Percentiles rank a stretch among this genome's conserved stretches.
phyloP scores from a whole-genome alignment of 371 early-diverging fungal genomes.

The Dichotomocladium elegans region DNA sequence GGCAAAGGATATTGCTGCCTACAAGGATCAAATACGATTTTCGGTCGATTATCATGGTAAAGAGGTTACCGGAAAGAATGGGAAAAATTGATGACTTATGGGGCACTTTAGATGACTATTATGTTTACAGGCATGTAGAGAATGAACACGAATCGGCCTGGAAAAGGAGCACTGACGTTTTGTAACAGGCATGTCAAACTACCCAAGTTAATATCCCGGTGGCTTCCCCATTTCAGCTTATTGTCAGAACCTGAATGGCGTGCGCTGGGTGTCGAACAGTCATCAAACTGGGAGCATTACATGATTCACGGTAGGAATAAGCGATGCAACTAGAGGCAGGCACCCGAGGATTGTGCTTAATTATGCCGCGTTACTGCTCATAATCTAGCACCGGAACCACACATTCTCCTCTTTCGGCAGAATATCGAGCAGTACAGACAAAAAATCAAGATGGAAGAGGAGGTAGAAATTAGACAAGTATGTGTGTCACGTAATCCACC shows the following conservation, averaged over 20 bases:
- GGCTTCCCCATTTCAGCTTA: slow-evolving; percentile 4
- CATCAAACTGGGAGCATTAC: slow-evolving; percentile 11
- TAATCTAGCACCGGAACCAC: slow-evolving; percentile 14
- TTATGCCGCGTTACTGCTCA: neutral
- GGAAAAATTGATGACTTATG: neutral
- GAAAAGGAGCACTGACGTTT: neutral
- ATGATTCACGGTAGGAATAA: slow-evolving; percentile 15
- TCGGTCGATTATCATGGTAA: slow-evolving; percentile 9
- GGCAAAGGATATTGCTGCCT: slow-evolving; percentile 5
- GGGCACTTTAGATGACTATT: slow-evolving; percentile 7
- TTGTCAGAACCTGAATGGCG: slow-evolving; percentile 7
- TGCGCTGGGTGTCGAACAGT: slow-evolving; percentile 6
- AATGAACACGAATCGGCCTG: too few species aligned
- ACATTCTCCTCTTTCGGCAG: slow-evolving; percentile 9
- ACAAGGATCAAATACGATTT: slow-evolving; percentile 1
- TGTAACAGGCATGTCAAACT: slow-evolving; percentile 8
- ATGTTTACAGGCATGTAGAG: slow-evolving; percentile 7
- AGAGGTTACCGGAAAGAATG: neutral
- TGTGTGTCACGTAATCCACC: neutral
- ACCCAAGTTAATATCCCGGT: slow-evolving; percentile 8
- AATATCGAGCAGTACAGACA: neutral
- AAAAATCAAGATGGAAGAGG: neutral
- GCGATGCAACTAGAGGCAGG: neutral
- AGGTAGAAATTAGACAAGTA: neutral
- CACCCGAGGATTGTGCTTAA: neutral